phyloP scores from a whole-genome alignment of 1,284 basidiomycete species.

The Boletus sp. region DNA sequence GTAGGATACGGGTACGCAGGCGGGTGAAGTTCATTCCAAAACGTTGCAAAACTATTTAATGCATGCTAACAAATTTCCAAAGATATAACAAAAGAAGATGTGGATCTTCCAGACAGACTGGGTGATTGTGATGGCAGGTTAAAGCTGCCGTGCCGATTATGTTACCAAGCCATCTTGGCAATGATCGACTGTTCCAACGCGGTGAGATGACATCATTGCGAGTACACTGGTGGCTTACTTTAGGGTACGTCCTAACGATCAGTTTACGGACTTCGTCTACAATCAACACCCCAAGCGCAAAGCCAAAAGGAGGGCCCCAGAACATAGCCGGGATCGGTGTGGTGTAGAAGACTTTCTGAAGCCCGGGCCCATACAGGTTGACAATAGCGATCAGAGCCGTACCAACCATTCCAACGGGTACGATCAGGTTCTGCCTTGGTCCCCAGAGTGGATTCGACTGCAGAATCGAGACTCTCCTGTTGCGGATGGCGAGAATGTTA shows the following conservation, averaged over 20 bases:
- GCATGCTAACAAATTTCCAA: background rate
- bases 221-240: constrained; percentile 23
- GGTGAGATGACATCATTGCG: constrained; percentile 14
- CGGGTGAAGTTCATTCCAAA: background rate
- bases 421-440: constrained; percentile 35
- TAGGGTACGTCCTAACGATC: constrained; percentile 39
- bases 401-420: constrained; percentile 36
- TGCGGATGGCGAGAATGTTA: constrained; percentile 34
- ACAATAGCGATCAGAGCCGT: constrained; percentile 38
- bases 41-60: background rate
- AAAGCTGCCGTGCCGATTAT: background rate
- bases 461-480: constrained; percentile 35
- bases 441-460: constrained; percentile 39
- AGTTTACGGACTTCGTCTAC: constrained; percentile 41
- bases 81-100: background rate
- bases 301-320: constrained; percentile 43
- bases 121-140: background rate
- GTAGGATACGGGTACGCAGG: background rate
- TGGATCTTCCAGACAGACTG: background rate
- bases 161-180: constrained; percentile 33
- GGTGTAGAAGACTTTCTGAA: constrained; percentile 38
- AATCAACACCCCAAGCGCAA: constrained; percentile 36
- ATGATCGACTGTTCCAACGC: constrained; percentile 22
- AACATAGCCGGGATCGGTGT: constrained; percentile 40
- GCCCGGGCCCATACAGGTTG: constrained; percentile 40